Evolutionary conservation across 2,329 filamentous ascomycete genomes (phyloP).

Genomic region (Fusarium nygamai): DNA sequence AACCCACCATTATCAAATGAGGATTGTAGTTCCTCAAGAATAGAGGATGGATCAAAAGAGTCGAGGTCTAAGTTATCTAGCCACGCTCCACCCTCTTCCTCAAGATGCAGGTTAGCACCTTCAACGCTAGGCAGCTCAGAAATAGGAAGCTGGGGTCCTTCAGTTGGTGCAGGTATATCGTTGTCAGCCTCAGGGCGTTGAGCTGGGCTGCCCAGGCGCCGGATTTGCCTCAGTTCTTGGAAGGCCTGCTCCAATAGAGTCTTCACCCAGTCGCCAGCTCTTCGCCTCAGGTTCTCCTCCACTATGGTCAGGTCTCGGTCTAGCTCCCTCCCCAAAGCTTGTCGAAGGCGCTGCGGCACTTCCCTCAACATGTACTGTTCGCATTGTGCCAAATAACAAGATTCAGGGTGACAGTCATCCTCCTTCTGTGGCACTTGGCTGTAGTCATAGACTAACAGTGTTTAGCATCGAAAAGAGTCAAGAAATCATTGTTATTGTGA

Average conservation of each 20-base stretch:
- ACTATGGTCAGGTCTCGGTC: neutral
- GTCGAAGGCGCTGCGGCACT: neutral
- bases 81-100: neutral
- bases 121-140: neutral
- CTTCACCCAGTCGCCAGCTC: neutral
- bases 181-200: accelerated
- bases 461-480: neutral
- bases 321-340: neutral
- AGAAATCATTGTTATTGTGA: accelerated
- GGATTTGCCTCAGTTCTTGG: neutral
- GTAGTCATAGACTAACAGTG: neutral
- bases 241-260: neutral
- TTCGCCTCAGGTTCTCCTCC: neutral
- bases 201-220: neutral
- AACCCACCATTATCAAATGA: neutral
- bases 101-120: too few relatives aligned
- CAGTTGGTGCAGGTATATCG: too few relatives aligned
- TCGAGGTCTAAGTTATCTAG: neutral
- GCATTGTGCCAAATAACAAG: neutral
- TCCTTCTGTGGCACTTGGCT: neutral
- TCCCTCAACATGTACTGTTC: neutral
- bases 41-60: neutral
- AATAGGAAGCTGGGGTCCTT: neutral
- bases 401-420: neutral
- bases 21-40: neutral